Evolutionary conservation across 148 eudicot species (phyloP).

Genomic region (Vaccinium myrtillus): DNA sequence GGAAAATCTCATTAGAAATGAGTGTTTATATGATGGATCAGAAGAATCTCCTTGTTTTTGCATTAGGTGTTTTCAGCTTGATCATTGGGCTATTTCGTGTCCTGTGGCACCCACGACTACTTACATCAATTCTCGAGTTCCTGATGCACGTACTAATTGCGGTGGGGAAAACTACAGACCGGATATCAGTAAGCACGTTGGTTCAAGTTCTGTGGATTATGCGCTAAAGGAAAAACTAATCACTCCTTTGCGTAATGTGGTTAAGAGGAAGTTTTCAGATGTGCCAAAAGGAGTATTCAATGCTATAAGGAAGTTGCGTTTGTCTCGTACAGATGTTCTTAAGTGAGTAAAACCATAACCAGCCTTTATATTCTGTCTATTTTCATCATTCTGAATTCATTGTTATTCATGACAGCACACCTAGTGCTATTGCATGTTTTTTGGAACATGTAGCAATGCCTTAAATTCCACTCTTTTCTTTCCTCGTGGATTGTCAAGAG

Average conservation of each 20-base stretch:
- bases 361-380: neutral
- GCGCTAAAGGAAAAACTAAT: neutral
- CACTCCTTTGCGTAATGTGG: slow-evolving; percentile 3
- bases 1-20: slow-evolving; percentile 15
- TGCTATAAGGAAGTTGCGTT: slow-evolving; percentile 47
- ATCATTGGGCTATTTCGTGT: slow-evolving; percentile 61
- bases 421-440: neutral
- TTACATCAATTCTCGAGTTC: neutral
- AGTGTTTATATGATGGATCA: slow-evolving; percentile 16
- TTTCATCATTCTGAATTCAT: neutral
- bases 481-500: neutral
- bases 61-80: slow-evolving; percentile 51
- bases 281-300: slow-evolving; percentile 41
- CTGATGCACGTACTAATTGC: neutral
- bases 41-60: slow-evolving; percentile 42
- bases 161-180: neutral
- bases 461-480: neutral
- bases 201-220: slow-evolving; percentile 5
- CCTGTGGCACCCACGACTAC: slow-evolving; percentile 27
- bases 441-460: neutral
- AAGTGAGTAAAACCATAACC: slow-evolving; percentile 35
- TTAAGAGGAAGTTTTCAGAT: slow-evolving; percentile 10
- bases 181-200: neutral
- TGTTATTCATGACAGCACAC: neutral
- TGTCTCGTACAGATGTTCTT: slow-evolving; percentile 55